Conservation (phyloP, 2,329 filamentous ascomycete genomes). For the Simplicillium aogashimaense region DNA sequence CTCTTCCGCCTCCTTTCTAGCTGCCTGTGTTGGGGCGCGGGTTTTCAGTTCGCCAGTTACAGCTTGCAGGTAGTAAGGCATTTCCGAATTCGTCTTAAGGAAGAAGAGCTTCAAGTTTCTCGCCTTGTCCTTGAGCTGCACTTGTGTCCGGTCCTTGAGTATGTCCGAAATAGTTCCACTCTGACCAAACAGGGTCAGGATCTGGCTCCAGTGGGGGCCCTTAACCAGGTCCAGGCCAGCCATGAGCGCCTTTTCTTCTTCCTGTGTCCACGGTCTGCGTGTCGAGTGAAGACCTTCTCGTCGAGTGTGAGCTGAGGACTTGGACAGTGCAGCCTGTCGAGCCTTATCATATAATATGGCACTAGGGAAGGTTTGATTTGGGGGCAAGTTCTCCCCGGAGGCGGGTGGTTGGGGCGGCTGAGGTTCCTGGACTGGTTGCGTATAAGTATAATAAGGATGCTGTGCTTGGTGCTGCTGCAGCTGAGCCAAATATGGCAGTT, state of each 20-base stretch:
- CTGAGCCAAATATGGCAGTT: constrained; percentile 25
- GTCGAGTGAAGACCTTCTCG: constrained; percentile 50
- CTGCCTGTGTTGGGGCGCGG: constrained; percentile 65
- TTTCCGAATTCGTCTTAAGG: constrained; percentile 82
- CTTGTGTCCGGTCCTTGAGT: constrained; percentile 79
- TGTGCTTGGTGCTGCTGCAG: constrained; percentile 24
- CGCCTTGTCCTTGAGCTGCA: constrained; percentile 88
- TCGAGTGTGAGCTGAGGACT: constrained; percentile 43
- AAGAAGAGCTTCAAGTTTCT: constrained; percentile 87
- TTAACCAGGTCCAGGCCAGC: constrained; percentile 80
- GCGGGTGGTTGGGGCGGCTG: constrained; percentile 16
- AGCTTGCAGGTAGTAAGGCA: constrained; percentile 77
- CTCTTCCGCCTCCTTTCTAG: constrained; percentile 57
- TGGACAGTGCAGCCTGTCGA: constrained; percentile 47
- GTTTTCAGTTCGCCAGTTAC: constrained; percentile 89
- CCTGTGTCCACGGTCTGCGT: constrained; percentile 75
- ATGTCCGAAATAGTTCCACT: constrained; percentile 74
- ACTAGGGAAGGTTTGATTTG: constrained; percentile 46
- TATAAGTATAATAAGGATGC: constrained; percentile 22
- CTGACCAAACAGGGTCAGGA: constrained; percentile 69
- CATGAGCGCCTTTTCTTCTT: constrained; percentile 87
- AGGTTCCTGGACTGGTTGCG: constrained; percentile 24
- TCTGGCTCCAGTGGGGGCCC: constrained; percentile 89
- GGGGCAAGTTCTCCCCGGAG: constrained; percentile 34
- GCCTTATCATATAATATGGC: constrained; percentile 48